Conservation (phyloP, 1,139 yeast genomes). For the Saccharomyces hybrid region DNA sequence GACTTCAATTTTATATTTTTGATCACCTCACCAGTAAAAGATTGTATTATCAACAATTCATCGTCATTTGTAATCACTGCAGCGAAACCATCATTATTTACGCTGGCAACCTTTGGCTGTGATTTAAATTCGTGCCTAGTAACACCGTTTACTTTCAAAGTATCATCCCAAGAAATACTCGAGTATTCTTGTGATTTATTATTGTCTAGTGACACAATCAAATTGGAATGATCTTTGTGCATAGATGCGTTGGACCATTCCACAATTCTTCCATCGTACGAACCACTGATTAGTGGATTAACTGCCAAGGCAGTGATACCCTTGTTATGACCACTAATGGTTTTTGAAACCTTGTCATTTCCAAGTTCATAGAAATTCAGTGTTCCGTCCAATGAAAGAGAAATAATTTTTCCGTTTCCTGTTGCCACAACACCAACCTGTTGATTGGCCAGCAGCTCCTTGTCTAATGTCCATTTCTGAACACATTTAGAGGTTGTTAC, state of each 20-base stretch:
- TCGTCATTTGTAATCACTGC: constrained; percentile 35
- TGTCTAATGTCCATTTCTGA: constrained; percentile 39
- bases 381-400: constrained; percentile 67
- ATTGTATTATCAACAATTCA: constrained; percentile 21
- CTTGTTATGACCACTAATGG: constrained; percentile 72
- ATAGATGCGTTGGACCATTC: constrained; percentile 45
- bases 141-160: constrained; percentile 40
- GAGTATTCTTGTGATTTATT: constrained; percentile 27
- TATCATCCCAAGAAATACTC: constrained; percentile 86
- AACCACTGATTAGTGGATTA: constrained; percentile 47
- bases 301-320: constrained; percentile 56
- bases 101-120: constrained; percentile 59
- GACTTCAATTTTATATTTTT: constrained; percentile 31
- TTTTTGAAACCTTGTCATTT: constrained; percentile 36
- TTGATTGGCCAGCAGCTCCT: constrained; percentile 50
- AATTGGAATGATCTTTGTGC: constrained; percentile 46
- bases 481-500: constrained; percentile 35
- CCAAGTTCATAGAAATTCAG: constrained; percentile 38
- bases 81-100: constrained; percentile 28
- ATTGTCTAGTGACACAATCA: constrained; percentile 41
- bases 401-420: constrained; percentile 46
- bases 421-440: constrained; percentile 76
- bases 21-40: constrained; percentile 22
- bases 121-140: constrained; percentile 35
- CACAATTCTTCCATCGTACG: constrained; percentile 71